Percentiles rank a stretch among this genome's conserved stretches.
These are phyloP conservation scores for Plasmodium adleri DNA, from an alignment of 169 alveolate species.

Conservation along the genomic window DNA sequence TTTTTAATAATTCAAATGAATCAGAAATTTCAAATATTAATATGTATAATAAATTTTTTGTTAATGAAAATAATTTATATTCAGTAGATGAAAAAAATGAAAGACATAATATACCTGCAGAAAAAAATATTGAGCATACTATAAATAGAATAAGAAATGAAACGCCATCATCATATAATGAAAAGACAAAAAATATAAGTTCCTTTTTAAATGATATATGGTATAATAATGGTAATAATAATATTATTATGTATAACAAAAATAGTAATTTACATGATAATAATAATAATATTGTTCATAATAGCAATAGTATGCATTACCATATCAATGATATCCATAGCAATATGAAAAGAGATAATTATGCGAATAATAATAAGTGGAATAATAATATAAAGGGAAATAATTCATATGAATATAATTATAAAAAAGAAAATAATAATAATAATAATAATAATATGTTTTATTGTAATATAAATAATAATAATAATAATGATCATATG, in stretches of 20 bases:
- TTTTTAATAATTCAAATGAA: slow-evolving; percentile 4
- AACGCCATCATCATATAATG: background rate
- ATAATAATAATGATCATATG: slow-evolving; percentile 1
- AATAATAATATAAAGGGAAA: slow-evolving; percentile 10
- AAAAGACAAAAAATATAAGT: slow-evolving; percentile 17
- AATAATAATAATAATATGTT: slow-evolving; percentile 9
- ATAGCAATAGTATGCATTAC: background rate
- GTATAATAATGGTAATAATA: slow-evolving; percentile 32
- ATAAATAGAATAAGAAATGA: slow-evolving; percentile 3
- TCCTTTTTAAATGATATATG: slow-evolving; percentile 62
- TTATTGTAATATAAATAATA: slow-evolving; percentile 6
- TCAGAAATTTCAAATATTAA: slow-evolving; percentile 6
- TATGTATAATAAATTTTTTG: slow-evolving; percentile 18
- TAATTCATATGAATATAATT: background rate
- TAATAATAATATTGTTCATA: background rate
- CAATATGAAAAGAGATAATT: background rate
- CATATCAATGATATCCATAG: background rate
- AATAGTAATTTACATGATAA: background rate
- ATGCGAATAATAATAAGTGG: slow-evolving; percentile 1
- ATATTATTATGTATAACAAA: no score
- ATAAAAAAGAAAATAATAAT: background rate
- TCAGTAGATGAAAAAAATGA: background rate
- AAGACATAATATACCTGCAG: background rate
- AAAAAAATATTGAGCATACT: background rate
- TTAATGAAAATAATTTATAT: slow-evolving; percentile 8